A percentile compares a stretch with the other conserved stretches of the same genome.
Evolutionary conservation across 164 flowering plant species (phyloP).

Genomic region (Sextonia rubra): DNA sequence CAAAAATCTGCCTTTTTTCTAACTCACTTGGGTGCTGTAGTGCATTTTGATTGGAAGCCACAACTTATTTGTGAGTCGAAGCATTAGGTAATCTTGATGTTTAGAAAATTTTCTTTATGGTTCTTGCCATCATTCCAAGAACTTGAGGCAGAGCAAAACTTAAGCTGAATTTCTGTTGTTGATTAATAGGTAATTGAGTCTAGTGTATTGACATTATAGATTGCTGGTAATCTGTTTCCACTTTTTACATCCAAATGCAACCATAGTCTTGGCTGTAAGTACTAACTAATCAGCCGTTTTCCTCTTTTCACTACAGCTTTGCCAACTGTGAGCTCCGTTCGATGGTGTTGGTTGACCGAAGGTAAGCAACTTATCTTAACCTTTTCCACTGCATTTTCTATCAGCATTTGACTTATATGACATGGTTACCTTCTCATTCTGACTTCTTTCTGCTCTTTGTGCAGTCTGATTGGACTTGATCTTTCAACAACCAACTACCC

Average conservation of each 20-base stretch:
- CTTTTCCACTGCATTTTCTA: not conserved
- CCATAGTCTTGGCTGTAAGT: not conserved
- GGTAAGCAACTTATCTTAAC: conserved; percentile 34
- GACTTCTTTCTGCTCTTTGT: not conserved
- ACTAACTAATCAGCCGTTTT: not conserved
- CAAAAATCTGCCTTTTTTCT: no score
- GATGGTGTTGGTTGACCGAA: conserved; percentile 58
- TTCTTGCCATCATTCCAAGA: no score
- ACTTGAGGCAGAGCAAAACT: no score
- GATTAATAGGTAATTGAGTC: not conserved
- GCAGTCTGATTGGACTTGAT: conserved; percentile 64
- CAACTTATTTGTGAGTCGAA: no score
- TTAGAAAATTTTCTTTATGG: no score
- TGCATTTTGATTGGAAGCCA: no score
- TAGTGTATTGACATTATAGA: not conserved
- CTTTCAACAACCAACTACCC: conserved; percentile 56
- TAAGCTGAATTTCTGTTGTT: not conserved
- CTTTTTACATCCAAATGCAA: no score
- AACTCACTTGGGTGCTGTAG: no score
- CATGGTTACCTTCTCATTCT: not conserved
- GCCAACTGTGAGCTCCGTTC: conserved; percentile 89
- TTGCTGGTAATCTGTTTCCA: not conserved
- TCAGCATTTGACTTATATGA: not conserved
- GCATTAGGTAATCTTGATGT: no score
- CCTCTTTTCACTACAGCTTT: conserved; percentile 43